phyloP scores from a whole-genome alignment of 306 rosid genomes.

The Herpetospermum pedunculosum region DNA sequence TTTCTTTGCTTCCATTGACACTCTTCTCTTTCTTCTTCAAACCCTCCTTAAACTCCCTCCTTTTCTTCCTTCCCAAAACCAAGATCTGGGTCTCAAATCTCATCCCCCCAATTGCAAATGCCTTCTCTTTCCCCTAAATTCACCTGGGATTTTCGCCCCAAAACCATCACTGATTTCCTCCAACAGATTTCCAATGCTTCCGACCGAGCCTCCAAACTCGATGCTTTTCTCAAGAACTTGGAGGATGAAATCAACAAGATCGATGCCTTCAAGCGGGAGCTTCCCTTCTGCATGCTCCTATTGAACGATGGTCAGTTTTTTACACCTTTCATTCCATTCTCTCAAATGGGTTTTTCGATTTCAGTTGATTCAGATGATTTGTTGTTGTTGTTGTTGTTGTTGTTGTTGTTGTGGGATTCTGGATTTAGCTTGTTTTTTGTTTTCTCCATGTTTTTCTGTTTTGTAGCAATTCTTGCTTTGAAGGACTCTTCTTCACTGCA shows the following conservation, averaged over 20 bases:
- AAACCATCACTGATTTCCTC: slow-evolving; percentile 57
- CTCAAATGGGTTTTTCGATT: background rate
- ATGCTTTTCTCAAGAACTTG: slow-evolving; percentile 34
- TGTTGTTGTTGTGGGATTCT: background rate
- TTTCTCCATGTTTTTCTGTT: background rate
- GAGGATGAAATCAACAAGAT: slow-evolving; percentile 78
- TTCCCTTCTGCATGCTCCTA: slow-evolving; percentile 79
- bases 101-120: slow-evolving; percentile 36
- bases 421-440: background rate
- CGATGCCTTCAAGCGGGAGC: slow-evolving; percentile 89
- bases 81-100: slow-evolving; percentile 15
- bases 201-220: slow-evolving; percentile 33
- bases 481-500: slow-evolving; percentile 40
- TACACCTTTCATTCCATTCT: background rate
- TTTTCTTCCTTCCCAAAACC: background rate
- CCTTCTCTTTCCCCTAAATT: slow-evolving; percentile 60
- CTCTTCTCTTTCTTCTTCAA: background rate
- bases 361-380: background rate
- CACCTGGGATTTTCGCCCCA: slow-evolving; percentile 62
- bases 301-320: slow-evolving; percentile 59
- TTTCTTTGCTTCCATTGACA: background rate
- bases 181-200: slow-evolving; percentile 23
- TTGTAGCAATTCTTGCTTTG: slow-evolving; percentile 53
- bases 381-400: background rate
- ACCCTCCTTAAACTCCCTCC: background rate